Conservation (phyloP, 202 grass and related monocot genomes). For the Schoenoplectus tabernaemontani region DNA sequence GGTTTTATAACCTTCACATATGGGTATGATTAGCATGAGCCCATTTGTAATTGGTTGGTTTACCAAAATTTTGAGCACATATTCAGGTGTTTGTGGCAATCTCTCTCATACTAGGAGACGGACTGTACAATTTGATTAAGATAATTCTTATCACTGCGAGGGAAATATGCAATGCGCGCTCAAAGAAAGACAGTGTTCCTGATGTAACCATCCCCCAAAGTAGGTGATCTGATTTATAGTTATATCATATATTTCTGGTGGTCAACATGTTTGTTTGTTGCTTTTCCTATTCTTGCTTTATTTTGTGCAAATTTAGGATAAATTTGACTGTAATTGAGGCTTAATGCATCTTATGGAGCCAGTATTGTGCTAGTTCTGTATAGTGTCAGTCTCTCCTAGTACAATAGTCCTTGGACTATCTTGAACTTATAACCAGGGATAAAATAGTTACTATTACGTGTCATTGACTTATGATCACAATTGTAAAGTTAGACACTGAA, state of each 20-base stretch:
- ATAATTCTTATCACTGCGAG: slow-evolving; percentile 64
- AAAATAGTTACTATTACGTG: neutral
- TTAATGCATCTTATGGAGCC: neutral
- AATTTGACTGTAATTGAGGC: neutral
- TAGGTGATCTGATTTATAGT: slow-evolving; percentile 15
- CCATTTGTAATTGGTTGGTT: neutral
- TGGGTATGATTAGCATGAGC: too few species aligned
- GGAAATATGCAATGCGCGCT: slow-evolving; percentile 59
- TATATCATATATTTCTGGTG: neutral
- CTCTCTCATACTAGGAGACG: slow-evolving; percentile 85
- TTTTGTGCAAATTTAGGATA: neutral
- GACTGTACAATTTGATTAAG: slow-evolving; percentile 94
- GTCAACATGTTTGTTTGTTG: neutral
- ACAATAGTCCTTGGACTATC: neutral
- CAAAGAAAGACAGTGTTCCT: slow-evolving; percentile 48
- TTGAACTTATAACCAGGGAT: neutral
- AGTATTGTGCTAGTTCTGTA: neutral
- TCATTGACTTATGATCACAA: neutral
- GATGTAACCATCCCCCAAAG: slow-evolving; percentile 39
- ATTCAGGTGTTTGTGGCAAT: slow-evolving; percentile 89
- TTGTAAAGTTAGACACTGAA: neutral
- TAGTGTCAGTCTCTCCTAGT: neutral
- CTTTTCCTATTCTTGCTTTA: neutral
- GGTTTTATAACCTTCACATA: too few species aligned
- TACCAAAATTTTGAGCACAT: neutral